Evolutionary conservation across 1,139 yeast species (phyloP), one percentile per base, ranked within the genome.

Genomic region (Martiniozyma asiatica): DNA sequence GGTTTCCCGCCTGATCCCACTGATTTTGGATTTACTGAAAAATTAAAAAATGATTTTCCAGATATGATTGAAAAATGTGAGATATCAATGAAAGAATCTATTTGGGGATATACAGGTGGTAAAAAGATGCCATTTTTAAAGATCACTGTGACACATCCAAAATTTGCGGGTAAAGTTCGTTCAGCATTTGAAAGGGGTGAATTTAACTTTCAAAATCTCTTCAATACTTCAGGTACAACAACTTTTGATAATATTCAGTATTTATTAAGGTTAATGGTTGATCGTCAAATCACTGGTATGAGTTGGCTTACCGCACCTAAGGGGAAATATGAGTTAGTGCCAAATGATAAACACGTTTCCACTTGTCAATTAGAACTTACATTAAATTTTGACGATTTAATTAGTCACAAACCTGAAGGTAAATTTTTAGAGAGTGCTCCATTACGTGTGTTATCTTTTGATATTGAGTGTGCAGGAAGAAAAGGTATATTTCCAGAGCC

Each of bases 391-490:
- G 58, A 57, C 23, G 77, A 84, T 42, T 55, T 92, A 36, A 53
- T 81, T 2, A 65, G 94, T 1, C 97, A 84, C 51, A 68, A 82
- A 4, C 68, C 96, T 0, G 97, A 89, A 50, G 97, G 95, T 3
- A 87, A 85, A 38, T 92, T 94, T 92, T 68, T 84, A 26, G 79
- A 77, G 43, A 79, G 82, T 61, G 97, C 98, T 0, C 98, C 98
- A 0, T 64, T 92, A 38, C 76, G 99, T 48, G 77, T 92, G 27
- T 61, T 92, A 40, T 85, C 97, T 8, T 89, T 89, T 53, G 98
- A 92, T 62, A 89, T 92, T 39, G 99, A 92, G 57, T 92, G 99
- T 67, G 93, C 98, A 6, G 98, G 98, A 30, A 72, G 99, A 55
- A 81, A 84, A 41, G 98, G 98, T 32, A 68, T 89, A 13, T 92